Base-by-base conservation (phyloP, 352 stramenopile genomes). In the Phytophthora multivora region DNA sequence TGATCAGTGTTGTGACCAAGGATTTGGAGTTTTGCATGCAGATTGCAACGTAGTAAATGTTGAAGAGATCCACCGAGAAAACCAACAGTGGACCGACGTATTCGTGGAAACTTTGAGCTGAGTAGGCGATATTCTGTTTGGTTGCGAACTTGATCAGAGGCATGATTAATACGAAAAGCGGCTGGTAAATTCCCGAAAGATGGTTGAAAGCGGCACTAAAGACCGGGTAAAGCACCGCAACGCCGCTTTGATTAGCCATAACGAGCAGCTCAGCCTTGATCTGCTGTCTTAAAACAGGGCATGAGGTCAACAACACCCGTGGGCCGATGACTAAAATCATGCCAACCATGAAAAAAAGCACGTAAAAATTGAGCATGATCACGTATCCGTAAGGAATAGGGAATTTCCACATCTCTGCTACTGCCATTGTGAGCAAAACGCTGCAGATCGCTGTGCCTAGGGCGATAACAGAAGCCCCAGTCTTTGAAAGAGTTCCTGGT, bases 361-460 rank as follows among this genome's bases (percentile, higher is more conserved):
- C 23, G 16, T 58, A 61, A 3, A 47, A 40, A 9, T 49, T 40
- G 2, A 45, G 1, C 40, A 50, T 59, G 0, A 71, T 11, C 5
- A 59, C 18, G 8, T 33, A 46, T 13, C 39, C 42, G 30, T 54
- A 71, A 9, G 66, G 66, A 26, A 75, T 50, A 0, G 50, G 66
- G 23, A 64, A 74, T 18, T 39, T 45, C 52, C 51, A 60, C 2
- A 18, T 10, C 9, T 12, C 33, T 6, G 41, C 59, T 1, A 66
- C 15, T 5, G 39, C 8, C 4, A 66, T 64, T 13, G 62, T 50
- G 5, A 15, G 26, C 25, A 30, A 18, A 4, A 59, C 35, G 26
- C 48, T 47, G 12, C 25, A 15, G 8, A 45, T 28, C 2, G 60
- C 31, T 1, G 59, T 40, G 15, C 21, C 25, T 2, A 57, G 12